phyloP scores from a whole-genome alignment of 495 filamentous ascomycete species.

The Chaetomium fimeti region DNA sequence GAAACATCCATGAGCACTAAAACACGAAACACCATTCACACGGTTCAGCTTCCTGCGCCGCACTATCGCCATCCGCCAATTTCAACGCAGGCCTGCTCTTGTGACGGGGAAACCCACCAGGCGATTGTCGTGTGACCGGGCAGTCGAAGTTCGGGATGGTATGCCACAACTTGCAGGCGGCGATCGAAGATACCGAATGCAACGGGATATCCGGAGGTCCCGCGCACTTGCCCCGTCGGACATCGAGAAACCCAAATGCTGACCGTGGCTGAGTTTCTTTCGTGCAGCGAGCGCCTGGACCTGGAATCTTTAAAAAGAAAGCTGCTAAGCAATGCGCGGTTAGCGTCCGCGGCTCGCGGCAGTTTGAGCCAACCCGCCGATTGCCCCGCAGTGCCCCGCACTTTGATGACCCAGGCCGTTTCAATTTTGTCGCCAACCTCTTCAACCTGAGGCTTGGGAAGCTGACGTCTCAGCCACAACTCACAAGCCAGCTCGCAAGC shows the following conservation, averaged over 20 bases:
- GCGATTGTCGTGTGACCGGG: not conserved
- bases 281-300: not conserved
- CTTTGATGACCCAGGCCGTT: too few relatives aligned
- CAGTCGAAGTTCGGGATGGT: not conserved
- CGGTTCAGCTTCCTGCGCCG: not conserved
- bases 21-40: not conserved
- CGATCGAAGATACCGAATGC: not conserved
- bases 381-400: not conserved
- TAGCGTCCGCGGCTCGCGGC: constrained; percentile 30
- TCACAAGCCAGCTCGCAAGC: too few relatives aligned
- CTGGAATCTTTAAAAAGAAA: constrained; percentile 10
- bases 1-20: too few relatives aligned
- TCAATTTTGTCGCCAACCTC: too few relatives aligned
- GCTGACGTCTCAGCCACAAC: too few relatives aligned
- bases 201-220: not conserved
- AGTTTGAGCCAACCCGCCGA: constrained; percentile 18
- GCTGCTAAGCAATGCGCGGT: not conserved
- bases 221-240: not conserved
- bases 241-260: not conserved
- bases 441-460: too few relatives aligned
- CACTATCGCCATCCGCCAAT: not conserved
- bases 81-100: not conserved
- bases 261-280: constrained; percentile 3
- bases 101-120: too few relatives aligned
- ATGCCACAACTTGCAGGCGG: not conserved